phyloP scores from a whole-genome alignment of 805 yeast species.

The Wickerhamomyces bovis region DNA sequence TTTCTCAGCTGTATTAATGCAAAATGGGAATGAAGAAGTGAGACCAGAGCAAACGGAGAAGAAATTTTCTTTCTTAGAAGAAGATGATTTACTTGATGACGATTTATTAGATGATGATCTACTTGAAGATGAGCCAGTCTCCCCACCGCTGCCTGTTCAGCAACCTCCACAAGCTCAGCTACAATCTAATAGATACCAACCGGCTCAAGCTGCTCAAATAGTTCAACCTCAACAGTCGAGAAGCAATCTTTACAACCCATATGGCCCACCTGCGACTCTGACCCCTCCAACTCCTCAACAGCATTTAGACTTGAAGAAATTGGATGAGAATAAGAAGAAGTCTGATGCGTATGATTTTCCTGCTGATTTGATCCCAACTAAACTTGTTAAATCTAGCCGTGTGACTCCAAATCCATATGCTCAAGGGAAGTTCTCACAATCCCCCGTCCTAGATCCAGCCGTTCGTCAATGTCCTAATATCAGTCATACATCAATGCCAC shows the following conservation, averaged over 20 bases:
- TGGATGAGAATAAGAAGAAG: constrained; percentile 47
- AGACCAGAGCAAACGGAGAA: not conserved
- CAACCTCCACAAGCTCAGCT: not conserved
- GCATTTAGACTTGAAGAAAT: constrained; percentile 24
- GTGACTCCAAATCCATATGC: not conserved
- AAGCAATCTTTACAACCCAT: not conserved
- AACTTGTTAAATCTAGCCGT: constrained; percentile 4
- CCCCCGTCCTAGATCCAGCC: not conserved
- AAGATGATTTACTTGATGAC: constrained; percentile 29
- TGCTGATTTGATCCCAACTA: constrained; percentile 40
- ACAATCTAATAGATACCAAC: constrained; percentile 3
- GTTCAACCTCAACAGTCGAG: not conserved
- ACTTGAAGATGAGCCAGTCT: constrained; percentile 30
- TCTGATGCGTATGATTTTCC: constrained; percentile 82
- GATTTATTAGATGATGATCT: constrained; percentile 27
- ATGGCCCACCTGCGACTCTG: not conserved
- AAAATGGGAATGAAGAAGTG: not conserved
- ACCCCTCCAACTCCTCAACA: not conserved
- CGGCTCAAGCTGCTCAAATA: not conserved
- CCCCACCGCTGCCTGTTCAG: not conserved
- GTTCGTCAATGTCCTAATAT: not conserved
- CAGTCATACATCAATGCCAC: not conserved
- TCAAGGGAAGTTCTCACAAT: constrained; percentile 2
- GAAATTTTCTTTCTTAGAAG: constrained; percentile 16
- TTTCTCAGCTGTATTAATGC: not conserved